Evolutionary conservation across 1,284 basidiomycete genomes (phyloP), one percentile per base, ranked within the genome.

Genomic region (Meira miltonrushii): DNA sequence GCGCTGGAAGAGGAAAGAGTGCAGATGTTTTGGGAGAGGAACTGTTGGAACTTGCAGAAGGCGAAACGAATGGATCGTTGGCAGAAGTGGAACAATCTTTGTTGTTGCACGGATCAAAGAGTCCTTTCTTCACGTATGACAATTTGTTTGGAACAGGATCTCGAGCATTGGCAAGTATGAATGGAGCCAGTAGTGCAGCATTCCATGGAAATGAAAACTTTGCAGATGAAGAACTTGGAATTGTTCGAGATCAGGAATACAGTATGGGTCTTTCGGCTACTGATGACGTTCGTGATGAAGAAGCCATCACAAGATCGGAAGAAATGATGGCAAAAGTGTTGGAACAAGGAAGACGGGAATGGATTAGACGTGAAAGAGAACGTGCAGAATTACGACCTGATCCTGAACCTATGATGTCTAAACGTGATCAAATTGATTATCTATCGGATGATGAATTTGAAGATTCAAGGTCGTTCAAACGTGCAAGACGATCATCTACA

Each of bases 31-130:
- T 71, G 21, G 64, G 57, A 7, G 69, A 72, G 33, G 72, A 75
- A 49, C 54, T 70, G 33, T 59, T 68, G 39, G 69, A 71, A 23
- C 54, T 71, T 1, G 67, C 66, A 7, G 70, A 66, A 28, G 66
- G 60, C 9, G 43, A 57, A 19, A 52, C 10, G 13, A 57, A 52
- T n/a, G 38, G 41, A 43, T n/a, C 25, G 47, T 17, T 39, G 13
- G 39, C 39, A 21, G 50, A 53, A 13, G n/a, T 53, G 17, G 50
- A 53, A n/a, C 19, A 53, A n/a, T n/a, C 28, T 15, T 41, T 53
- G 39, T 13, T 33, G 23, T 23, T 53, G 17, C 37, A 53, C 8
- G 50, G 50, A 15, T 17, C 50, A 19, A 41, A 39, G 38, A 39
- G 38, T 15, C 4, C 28, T 39, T 17, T 33, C 6, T 53, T 53